Base-by-base conservation (phyloP, 768 basidiomycete genomes). In the Serendipita sp. region DNA sequence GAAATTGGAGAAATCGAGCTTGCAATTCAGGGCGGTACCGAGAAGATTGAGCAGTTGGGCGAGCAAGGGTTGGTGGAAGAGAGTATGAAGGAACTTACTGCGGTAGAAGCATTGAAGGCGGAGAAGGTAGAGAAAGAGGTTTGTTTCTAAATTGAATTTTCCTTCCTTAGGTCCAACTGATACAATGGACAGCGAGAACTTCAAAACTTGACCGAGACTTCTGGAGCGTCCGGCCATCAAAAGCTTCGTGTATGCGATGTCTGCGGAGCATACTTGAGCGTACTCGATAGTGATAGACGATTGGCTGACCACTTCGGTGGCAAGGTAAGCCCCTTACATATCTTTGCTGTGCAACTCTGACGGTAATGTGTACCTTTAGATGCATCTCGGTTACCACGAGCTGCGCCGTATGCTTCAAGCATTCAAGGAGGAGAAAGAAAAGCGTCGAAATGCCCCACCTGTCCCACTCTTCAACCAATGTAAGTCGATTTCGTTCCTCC, bases 161-260 rank as follows among this genome's bases (percentile, higher is more conserved):
- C 22, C 20, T 30, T 22, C 41, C 16, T 30, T 7, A 42, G 42
- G 30, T 48, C 31, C 11, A 17, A 7, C 61, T 65, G 24, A 42
- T 26, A n/a, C 34, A 66, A 61, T 62, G 34, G 30, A 28, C 24
- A 93, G 88, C 86, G 90, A 63, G 96, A 98, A 70, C 78, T 98
- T 48, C 93, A 96, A 74, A 86, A 93, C 73, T 77, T 99, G 66
- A 96, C 95, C 43, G 96, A 99, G 71, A 98, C 92, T 31, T 95
- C 94, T 42, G 96, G 96, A 62, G 96, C 96, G 3, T 96, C 93
- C 63, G 96, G 96, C n/a, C 96, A 99, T 78, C 96, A 99, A 75
- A 98, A 98, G 75, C 78, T 99, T 68, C 86, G 96, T 65, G 96
- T 99, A n/a, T 98, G 96, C 77, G 96, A 99, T 77, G 94, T 97